A percentile compares a stretch with the other conserved stretches of the same genome.
phyloP scores from a whole-genome alignment of 805 yeast species.

The Yamadazyma endophytica region DNA sequence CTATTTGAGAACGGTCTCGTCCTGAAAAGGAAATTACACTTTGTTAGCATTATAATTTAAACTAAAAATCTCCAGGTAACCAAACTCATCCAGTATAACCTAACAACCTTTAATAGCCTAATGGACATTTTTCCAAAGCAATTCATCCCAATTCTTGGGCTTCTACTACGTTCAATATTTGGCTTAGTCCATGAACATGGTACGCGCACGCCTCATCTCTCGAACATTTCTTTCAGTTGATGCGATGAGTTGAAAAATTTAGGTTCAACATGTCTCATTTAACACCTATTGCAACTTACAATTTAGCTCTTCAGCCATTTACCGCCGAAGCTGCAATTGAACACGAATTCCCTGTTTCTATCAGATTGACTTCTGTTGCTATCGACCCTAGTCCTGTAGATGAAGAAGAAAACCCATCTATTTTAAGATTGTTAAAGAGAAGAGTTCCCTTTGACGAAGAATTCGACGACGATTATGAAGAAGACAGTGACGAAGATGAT shows the following conservation, averaged over 20 bases:
- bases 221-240: background rate
- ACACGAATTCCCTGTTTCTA: slow-evolving; percentile 81
- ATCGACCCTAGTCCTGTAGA: slow-evolving; percentile 87
- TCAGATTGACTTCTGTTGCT: slow-evolving; percentile 92
- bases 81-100: no score
- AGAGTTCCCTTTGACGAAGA: slow-evolving; percentile 41
- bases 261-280: slow-evolving; percentile 54
- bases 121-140: no score
- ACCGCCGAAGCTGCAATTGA: slow-evolving; percentile 84
- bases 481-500: slow-evolving; percentile 42
- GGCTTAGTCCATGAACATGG: background rate
- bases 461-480: slow-evolving; percentile 43
- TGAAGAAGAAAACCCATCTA: slow-evolving; percentile 77
- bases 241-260: background rate
- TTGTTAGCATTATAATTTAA: no score
- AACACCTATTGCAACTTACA: slow-evolving; percentile 83
- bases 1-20: no score
- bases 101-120: no score
- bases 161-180: no score
- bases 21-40: no score
- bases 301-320: slow-evolving; percentile 82
- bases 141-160: no score
- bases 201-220: background rate
- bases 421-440: slow-evolving; percentile 83
- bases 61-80: no score